Evolutionary conservation across 2,329 filamentous ascomycete species (phyloP), one percentile per base, ranked within the genome.

Genomic region (Xylaria sp.): DNA sequence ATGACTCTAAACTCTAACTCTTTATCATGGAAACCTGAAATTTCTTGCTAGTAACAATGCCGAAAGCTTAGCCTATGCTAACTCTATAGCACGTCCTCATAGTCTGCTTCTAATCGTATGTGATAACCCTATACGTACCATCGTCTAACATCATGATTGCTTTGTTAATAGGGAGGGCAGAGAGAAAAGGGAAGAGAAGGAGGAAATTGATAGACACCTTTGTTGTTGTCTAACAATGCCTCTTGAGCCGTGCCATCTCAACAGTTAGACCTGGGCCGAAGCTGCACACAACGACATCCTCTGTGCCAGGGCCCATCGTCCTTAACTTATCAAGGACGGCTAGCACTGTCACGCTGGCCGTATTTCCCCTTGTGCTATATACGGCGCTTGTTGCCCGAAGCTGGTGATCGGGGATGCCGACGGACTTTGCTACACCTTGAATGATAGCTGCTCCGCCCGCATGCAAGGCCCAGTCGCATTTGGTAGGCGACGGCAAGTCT

Each of bases 391-490:
- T 66, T 4, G 64, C 66, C 5, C 58, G 51, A 33, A 67, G 58
- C 3, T 66, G 50, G 12, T 60, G 40, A 14, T 67, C 61, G 12
- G 53, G 37, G 1, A 67, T 55, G 1, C 57, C 66, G 6, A 67
- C 57, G 1, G 63, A 61, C 40, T 67, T 61, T 37, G 47, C 43
- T 2, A 64, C 64, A 2, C 66, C 66, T 14, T 58, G 37, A 15
- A 67, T 66, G 28, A 67, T 66, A 17, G 64, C 64, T 19, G 51
- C 51, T 17, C 66, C 66, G n/a, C 66, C 66, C 0, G 66, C 60
- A 11, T 67, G 66, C 5, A 67, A 47, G 2, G 66, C 66, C 66
- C 66, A 67, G 35, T 67, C 66, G 7, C 58, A 64, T 6, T 51
- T 17, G n/a, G 21, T 40, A 3, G 62, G 51, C 3, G 40, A 21